Evolutionary conservation across 2,329 filamentous ascomycete species (phyloP), one percentile per base, ranked within the genome.

Genomic region (Xylariaceae sp.): DNA sequence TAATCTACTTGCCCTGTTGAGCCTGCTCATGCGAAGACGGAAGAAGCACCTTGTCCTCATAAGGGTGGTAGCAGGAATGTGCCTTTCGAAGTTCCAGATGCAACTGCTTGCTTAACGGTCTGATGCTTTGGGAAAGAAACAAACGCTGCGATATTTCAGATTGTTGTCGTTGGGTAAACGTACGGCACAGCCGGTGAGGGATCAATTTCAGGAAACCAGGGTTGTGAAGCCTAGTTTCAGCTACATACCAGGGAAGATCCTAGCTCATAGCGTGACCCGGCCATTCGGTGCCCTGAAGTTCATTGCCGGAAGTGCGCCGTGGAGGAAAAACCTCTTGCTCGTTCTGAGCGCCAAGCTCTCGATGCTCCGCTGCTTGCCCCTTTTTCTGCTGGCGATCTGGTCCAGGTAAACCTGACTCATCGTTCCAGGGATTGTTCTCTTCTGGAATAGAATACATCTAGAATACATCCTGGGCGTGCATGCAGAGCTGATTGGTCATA

Each of bases 221-320:
- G 40, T 46, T 56, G 44, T 61, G 57, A 57, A 54, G 59, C 52
- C 51, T 54, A 53, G 59, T 59, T 61, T 61, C 56, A 63, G 29
- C 26, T 63, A 42, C 61, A 59, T 63, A 42, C 61, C 61, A 54
- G 61, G 61, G 54, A n/a, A 62, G 29, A 44, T 26, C 62, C 57
- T 60, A 57, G 50, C 41, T 42, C 37, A 41, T 40, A 37, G 50
- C 55, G 44, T 48, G 54, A 59, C 57, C 62, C 62, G 62, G 58
- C 62, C 52, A 59, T 62, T 61, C 59, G 62, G 62, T 53, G 62
- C 62, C 60, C 45, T 52, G 51, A 57, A 44, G 10, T 53, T 56
- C 42, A 62, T 48, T 64, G 57, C 62, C 62, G 60, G 62, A 64
- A 62, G 56, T 60, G 54, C 59, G 59, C 62, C 62, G 62, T 57